Evolutionary conservation across 2,329 filamentous ascomycete species (phyloP), one percentile per base, ranked within the genome.

Genomic region (Penicillium sp.): DNA sequence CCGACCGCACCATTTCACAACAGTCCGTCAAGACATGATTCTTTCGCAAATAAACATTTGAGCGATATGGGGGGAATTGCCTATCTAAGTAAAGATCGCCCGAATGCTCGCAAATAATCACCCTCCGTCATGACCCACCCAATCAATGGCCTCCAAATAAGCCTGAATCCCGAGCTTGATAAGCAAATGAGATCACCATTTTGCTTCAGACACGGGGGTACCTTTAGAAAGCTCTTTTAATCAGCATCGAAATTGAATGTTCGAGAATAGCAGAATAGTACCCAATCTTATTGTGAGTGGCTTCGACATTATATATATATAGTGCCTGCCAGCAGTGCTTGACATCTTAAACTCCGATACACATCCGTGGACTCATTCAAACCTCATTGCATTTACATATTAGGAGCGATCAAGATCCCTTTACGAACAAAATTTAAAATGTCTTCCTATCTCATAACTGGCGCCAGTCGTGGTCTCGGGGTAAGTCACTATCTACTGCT

Each of bases 391-490:
- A 15, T 6, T 31, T 6, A 31, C 12, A 5, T 15, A 31, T 31
- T 3, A 2, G 3, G 5, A 31, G 9, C 12, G 3, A 31, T 31
- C 14, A 14, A 15, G 7, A 18, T 35, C 15, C 7, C 1, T 35
- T 5, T 3, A 15, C 6, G 0, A 1, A n/a, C 3, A 4, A 35
- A 15, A 14, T 7, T n/a, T 8, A 52, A 0, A 20, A 58, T 55
- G 55, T 23, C 55, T 43, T 45, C 45, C 11, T 58, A 55, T 27
- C 37, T 58, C 27, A 47, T 58, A 29, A 58, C 52, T n/a, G 55
- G 55, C 15, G 52, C 41, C 23, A 41, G 29, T n/a, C 45, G 45
- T 22, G 52, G 52, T 7, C 29, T 58, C 15, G 55, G 55, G 11
- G 55, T 58, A 7, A 49, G 49, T 52, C n/a, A n/a, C 14, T 5